Evolutionary conservation across 179 eudicot species (phyloP).

Genomic region (Beta corolliflora): DNA sequence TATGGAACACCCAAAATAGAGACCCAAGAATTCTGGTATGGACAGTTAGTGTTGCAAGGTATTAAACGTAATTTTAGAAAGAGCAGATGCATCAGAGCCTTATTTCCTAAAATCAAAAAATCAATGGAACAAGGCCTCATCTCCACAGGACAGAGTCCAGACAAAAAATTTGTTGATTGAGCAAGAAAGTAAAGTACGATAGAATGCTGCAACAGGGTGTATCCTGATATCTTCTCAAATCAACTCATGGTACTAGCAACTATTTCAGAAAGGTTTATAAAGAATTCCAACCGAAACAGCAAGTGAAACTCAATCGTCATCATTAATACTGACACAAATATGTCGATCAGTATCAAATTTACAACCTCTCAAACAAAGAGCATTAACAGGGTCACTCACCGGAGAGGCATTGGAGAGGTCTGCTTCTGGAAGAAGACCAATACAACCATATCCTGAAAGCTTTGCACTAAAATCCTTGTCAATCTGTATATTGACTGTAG

Average conservation of each 20-base stretch:
- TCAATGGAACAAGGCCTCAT: background rate
- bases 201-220: background rate
- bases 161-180: background rate
- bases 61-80: background rate
- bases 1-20: background rate
- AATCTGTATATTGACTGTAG: conserved; percentile 87
- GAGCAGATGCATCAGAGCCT: no score
- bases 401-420: conserved; percentile 51
- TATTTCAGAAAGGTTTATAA: background rate
- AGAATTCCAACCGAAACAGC: background rate
- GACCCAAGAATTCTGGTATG: background rate
- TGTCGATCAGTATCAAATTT: background rate
- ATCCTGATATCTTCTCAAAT: no score
- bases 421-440: conserved; percentile 66
- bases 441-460: conserved; percentile 94
- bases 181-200: background rate
- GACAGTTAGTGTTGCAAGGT: background rate
- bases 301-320: background rate
- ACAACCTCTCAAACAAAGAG: background rate
- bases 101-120: background rate
- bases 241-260: no score
- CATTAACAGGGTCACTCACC: conserved; percentile 52
- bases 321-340: background rate
- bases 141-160: background rate
- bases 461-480: conserved; percentile 95